A percentile compares a stretch with the other conserved stretches of the same genome.
phyloP scores from a whole-genome alignment of 495 filamentous ascomycete genomes.

The Friedmanniomyces endolithicus region DNA sequence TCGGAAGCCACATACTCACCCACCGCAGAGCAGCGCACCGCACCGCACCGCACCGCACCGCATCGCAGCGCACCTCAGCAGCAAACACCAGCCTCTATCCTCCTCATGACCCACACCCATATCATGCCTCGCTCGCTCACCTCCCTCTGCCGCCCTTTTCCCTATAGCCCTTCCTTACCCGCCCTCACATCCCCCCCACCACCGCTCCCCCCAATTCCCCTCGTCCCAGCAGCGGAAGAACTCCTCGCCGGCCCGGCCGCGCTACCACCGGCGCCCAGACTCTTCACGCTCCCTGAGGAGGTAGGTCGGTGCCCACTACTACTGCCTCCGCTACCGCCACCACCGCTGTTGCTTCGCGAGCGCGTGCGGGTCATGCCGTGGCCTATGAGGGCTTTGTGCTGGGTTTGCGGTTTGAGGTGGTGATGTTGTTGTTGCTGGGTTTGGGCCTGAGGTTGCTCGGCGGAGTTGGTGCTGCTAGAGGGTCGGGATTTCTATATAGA shows the following conservation, averaged over 20 bases:
- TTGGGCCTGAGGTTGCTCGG: too few relatives aligned
- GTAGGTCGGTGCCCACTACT: not conserved
- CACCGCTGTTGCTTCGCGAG: not conserved
- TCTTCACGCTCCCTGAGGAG: not conserved
- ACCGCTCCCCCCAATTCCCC: not conserved
- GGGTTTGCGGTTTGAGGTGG: not conserved
- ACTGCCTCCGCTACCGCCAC: not conserved
- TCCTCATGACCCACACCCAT: too few relatives aligned
- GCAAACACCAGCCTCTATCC: too few relatives aligned
- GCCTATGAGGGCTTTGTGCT: not conserved
- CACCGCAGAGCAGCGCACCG: too few relatives aligned
- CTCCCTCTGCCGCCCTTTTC: too few relatives aligned
- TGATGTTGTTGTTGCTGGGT: not conserved
- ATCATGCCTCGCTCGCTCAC: too few relatives aligned
- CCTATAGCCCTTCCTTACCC: too few relatives aligned
- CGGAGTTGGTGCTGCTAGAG: too few relatives aligned
- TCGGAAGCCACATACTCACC: too few relatives aligned
- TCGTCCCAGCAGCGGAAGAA: not conserved
- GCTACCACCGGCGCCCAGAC: not conserved
- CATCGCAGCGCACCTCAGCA: too few relatives aligned
- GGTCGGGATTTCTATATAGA: too few relatives aligned
- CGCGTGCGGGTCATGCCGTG: not conserved
- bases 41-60: too few relatives aligned
- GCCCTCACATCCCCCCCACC: not conserved
- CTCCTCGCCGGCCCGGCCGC: not conserved